A percentile compares a stretch with the other conserved stretches of the same genome.
phyloP scores from a whole-genome alignment of 2,329 filamentous ascomycete genomes.

The Trichoderma simmonsii region DNA sequence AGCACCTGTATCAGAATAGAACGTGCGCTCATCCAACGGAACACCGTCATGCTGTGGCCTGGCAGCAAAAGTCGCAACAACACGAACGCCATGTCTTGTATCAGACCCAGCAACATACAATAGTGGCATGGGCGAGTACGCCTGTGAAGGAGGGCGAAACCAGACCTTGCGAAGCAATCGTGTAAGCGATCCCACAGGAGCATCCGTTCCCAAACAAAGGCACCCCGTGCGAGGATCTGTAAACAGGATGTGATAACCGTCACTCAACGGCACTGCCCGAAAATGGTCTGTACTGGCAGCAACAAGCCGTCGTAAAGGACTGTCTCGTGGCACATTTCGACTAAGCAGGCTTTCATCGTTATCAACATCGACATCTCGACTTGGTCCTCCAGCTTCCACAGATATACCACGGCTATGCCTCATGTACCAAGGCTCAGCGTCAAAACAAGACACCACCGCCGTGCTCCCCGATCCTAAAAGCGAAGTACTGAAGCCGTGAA shows the following conservation, averaged over 20 bases:
- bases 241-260: constrained; percentile 63
- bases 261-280: constrained; percentile 60
- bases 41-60: constrained; percentile 9
- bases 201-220: constrained; percentile 61
- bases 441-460: constrained; percentile 22
- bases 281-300: constrained; percentile 56
- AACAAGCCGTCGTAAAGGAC: constrained; percentile 30
- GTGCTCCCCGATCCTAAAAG: constrained; percentile 23
- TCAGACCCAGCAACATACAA: constrained; percentile 57
- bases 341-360: constrained; percentile 19
- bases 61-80: constrained; percentile 55
- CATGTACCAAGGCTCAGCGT: constrained; percentile 18
- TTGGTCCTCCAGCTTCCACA: background rate
- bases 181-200: constrained; percentile 49
- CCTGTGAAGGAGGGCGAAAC: constrained; percentile 39
- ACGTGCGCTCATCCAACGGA: background rate
- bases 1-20: background rate
- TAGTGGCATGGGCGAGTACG: constrained; percentile 39
- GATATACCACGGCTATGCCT: constrained; percentile 1
- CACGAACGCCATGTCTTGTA: constrained; percentile 53
- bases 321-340: constrained; percentile 20
- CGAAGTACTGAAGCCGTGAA: constrained; percentile 26
- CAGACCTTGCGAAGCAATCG: constrained; percentile 57
- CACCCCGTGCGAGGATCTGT: constrained; percentile 55
- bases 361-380: background rate